Evolutionary conservation across 768 basidiomycete genomes (phyloP).

Genomic region (Xerocomus spinulosus): DNA sequence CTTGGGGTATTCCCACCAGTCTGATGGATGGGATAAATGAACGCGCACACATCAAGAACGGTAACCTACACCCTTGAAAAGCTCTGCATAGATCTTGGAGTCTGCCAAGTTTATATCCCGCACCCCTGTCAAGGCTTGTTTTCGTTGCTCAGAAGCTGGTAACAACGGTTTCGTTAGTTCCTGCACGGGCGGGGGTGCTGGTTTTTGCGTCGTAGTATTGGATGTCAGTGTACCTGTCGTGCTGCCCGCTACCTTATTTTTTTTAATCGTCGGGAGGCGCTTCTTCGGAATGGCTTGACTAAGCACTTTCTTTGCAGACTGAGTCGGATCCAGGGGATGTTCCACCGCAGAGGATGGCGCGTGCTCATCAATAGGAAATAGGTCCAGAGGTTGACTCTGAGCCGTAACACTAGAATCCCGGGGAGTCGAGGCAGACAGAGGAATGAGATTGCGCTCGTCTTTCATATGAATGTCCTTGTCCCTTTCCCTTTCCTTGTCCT

Average conservation of each 20-base stretch:
- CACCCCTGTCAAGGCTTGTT: conserved; percentile 43
- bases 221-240: conserved; percentile 23
- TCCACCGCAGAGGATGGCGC: conserved; percentile 7
- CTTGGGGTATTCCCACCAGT: conserved; percentile 41
- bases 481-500: conserved; percentile 29
- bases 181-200: conserved; percentile 11
- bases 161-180: conserved; percentile 26
- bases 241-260: conserved; percentile 43
- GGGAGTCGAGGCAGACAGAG: conserved; percentile 13
- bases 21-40: conserved; percentile 20
- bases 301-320: conserved; percentile 26
- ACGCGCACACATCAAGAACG: background rate
- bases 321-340: conserved; percentile 12
- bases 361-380: conserved; percentile 31
- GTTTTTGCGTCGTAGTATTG: conserved; percentile 23
- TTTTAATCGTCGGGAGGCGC: conserved; percentile 62
- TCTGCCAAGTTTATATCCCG: conserved; percentile 64
- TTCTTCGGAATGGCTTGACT: conserved; percentile 44
- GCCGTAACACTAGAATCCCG: conserved; percentile 30
- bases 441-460: conserved; percentile 38
- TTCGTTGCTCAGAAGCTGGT: conserved; percentile 29
- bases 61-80: conserved; percentile 53
- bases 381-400: conserved; percentile 28
- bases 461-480: conserved; percentile 36
- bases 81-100: conserved; percentile 53